Evolutionary conservation across 805 yeast genomes (phyloP), one percentile per base, ranked within the genome.

Genomic region (Lachancea fermentati): DNA sequence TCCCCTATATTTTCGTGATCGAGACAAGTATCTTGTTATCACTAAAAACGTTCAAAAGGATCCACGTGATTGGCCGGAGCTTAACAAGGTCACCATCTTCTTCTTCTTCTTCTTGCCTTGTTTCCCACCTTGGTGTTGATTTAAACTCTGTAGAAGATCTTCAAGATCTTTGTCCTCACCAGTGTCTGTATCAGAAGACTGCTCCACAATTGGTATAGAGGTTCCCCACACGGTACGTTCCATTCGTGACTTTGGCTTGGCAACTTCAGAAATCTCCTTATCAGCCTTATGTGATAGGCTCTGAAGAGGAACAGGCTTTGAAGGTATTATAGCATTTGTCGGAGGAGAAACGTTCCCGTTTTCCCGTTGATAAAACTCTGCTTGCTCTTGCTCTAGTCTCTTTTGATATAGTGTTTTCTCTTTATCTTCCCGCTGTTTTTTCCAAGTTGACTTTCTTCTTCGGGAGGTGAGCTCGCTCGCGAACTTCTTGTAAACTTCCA

Each of bases 201-300:
- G 49, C 48, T n/a, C 41, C 9, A 43, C 46, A 6, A 55, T 49
- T 5, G 46, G 64, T 9, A 59, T 60, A 24, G 61, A 58, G 0
- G 93, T 84, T 0, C 94, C 94, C 94, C 94, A 85, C 2, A 85
- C 78, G 0, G 93, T 80, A 1, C 76, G 73, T 30, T 68, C 66
- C 40, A 55, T 63, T 9, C 59, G 60, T 0, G 51, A 54, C 13
- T 50, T 55, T 25, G 51, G 18, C 32, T 44, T 11, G 18, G 40
- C 11, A n/a, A 37, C 28, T 24, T 34, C 7, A 37, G 30, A 28
- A 5, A 35, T 34, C 5, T 25, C 50, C 11, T 35, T 44, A 3
- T 36, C 44, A 7, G 41, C 47, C 15, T 30, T 41, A 38, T 34
- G 39, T 19, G 37, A 12, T 19, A 31, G 25, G 8, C 28, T 5